Evolutionary conservation across 192 early-diverging fungal genomes (phyloP).

Genomic region (Cladochytrium replicatum): DNA sequence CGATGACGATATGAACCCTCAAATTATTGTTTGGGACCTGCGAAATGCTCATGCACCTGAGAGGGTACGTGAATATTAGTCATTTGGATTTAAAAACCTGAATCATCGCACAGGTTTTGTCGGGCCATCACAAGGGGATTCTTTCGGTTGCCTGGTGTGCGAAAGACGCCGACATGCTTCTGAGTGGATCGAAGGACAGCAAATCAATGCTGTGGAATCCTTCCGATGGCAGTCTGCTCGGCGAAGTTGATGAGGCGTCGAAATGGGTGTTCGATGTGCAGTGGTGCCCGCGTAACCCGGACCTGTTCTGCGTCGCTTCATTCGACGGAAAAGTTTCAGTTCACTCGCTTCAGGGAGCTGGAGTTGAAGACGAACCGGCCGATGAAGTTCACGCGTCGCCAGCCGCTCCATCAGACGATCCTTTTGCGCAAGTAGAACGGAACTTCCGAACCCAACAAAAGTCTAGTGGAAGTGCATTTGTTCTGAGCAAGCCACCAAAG

Average conservation of each 20-base stretch:
- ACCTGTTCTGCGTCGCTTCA: constrained; percentile 74
- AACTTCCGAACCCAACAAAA: constrained; percentile 4
- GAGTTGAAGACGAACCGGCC: no score
- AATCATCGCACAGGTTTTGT: no score
- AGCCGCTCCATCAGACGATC: no score
- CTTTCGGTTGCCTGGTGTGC: constrained; percentile 91
- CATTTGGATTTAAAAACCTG: no score
- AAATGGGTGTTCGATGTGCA: constrained; percentile 97
- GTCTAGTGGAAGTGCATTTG: constrained; percentile 13
- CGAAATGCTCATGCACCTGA: constrained; percentile 77
- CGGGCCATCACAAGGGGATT: constrained; percentile 84
- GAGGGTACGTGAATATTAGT: no score
- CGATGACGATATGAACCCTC: constrained; percentile 70
- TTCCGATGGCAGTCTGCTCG: constrained; percentile 68
- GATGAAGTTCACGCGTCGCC: no score
- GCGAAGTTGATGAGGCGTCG: constrained; percentile 70
- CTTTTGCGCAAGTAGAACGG: constrained; percentile 51
- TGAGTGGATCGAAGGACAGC: constrained; percentile 95
- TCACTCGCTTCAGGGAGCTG: constrained; percentile 60
- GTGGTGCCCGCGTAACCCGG: constrained; percentile 92
- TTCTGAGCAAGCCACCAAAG: constrained; percentile 68
- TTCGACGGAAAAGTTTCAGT: constrained; percentile 90
- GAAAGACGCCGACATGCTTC: constrained; percentile 82
- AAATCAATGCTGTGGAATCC: constrained; percentile 91
- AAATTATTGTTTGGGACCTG: constrained; percentile 74